These are phyloP conservation scores for Fusarium mundagurra DNA, from an alignment of 2,329 filamentous ascomycete species.

Conservation along the genomic window DNA sequence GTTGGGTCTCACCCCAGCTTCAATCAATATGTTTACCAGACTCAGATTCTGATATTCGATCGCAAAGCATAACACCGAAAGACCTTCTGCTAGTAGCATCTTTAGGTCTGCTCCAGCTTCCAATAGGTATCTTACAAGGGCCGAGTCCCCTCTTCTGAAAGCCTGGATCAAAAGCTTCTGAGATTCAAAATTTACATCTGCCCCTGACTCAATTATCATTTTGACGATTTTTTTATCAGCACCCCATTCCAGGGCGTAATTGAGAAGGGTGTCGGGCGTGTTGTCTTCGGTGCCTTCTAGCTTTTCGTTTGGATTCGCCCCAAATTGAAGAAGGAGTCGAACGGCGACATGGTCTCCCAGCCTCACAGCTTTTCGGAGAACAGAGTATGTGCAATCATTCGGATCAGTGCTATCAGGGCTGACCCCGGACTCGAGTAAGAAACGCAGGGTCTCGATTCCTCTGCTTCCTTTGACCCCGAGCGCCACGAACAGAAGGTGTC, in stretches of 20 bases:
- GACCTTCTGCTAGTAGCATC: fast-evolving
- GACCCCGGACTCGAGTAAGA: background rate
- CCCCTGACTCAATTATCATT: background rate
- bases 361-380: fast-evolving
- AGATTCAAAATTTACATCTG: fast-evolving
- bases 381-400: fast-evolving
- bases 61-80: fast-evolving
- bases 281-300: fast-evolving
- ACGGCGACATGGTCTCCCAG: fast-evolving
- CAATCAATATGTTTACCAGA: background rate
- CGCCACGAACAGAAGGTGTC: background rate
- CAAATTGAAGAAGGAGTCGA: background rate
- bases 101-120: conserved; percentile 44
- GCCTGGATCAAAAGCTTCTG: fast-evolving
- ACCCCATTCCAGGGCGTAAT: fast-evolving
- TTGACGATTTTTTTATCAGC: fast-evolving
- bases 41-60: fast-evolving
- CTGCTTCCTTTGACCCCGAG: fast-evolving
- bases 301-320: background rate
- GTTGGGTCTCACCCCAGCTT: fast-evolving
- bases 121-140: conserved; percentile 43
- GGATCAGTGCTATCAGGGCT: fast-evolving
- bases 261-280: fast-evolving
- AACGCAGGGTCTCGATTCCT: fast-evolving
- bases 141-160: conserved; percentile 18